Evolutionary conservation across 495 filamentous ascomycete species (phyloP).

Genomic region (Talaromyces borbonicus): DNA sequence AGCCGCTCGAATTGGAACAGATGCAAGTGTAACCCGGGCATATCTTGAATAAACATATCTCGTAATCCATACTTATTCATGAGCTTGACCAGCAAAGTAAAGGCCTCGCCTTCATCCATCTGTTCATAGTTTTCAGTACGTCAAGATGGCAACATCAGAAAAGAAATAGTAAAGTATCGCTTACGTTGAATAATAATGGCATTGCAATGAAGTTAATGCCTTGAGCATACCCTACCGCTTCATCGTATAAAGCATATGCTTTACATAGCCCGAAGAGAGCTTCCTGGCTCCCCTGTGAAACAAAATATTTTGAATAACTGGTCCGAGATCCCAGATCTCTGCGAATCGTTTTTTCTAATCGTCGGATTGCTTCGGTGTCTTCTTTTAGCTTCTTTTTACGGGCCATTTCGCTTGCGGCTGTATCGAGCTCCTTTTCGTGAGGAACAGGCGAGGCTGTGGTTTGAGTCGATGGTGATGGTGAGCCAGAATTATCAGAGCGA

Average conservation of each 20-base stretch:
- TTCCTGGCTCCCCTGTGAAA: constrained; percentile 83
- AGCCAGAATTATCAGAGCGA: constrained; percentile 67
- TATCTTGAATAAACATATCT: constrained; percentile 89
- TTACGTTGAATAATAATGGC: constrained; percentile 92
- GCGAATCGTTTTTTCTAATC: constrained; percentile 84
- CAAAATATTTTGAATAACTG: constrained; percentile 89
- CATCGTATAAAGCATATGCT: constrained; percentile 93
- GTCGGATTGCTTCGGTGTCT: constrained; percentile 57
- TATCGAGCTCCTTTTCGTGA: constrained; percentile 54
- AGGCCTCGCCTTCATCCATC: constrained; percentile 98
- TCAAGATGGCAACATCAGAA: not conserved
- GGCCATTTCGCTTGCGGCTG: constrained; percentile 54
- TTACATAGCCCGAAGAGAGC: constrained; percentile 93
- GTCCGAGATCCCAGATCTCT: constrained; percentile 85
- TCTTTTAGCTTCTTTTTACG: constrained; percentile 67
- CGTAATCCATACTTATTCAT: constrained; percentile 96
- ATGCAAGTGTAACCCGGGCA: constrained; percentile 89
- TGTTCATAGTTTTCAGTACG: constrained; percentile 16
- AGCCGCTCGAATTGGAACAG: constrained; percentile 93
- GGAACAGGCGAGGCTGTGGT: constrained; percentile 48
- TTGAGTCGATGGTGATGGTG: constrained; percentile 49
- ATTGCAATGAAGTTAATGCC: constrained; percentile 98
- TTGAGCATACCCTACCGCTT: constrained; percentile 91
- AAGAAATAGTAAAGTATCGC: constrained; percentile 15
- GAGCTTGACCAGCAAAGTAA: constrained; percentile 80